A percentile compares a stretch with the other conserved stretches of the same genome.
Evolutionary conservation across 2,329 filamentous ascomycete species (phyloP).

Genomic region (Westerdykella ornata): DNA sequence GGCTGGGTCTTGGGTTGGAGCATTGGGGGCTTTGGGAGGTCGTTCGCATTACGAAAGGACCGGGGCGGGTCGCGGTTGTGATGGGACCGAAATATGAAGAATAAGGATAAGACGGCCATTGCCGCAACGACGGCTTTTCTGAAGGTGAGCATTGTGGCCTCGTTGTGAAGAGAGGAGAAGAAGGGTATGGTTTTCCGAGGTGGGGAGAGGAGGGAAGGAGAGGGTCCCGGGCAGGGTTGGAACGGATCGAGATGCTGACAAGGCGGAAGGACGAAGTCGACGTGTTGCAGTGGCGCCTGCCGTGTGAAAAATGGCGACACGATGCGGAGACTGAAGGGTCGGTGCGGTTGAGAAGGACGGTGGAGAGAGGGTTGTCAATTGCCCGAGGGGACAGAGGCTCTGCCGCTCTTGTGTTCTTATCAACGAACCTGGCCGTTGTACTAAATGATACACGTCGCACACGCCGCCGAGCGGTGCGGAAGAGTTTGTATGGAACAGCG

Average conservation of each 20-base stretch:
- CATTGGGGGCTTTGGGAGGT: conserved; percentile 32
- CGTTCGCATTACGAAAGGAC: conserved; percentile 28
- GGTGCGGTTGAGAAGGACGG: no score
- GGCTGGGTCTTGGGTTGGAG: conserved; percentile 25
- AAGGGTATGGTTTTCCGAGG: not conserved
- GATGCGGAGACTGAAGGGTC: no score
- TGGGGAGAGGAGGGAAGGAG: conserved; percentile 1
- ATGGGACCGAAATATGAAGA: conserved; percentile 62
- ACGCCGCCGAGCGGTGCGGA: no score
- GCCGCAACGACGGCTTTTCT: conserved; percentile 68
- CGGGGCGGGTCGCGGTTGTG: conserved; percentile 38
- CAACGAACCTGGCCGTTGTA: no score
- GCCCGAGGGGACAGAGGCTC: no score
- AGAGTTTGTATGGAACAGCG: no score
- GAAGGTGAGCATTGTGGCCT: conserved; percentile 64
- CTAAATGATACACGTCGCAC: no score
- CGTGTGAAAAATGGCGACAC: no score
- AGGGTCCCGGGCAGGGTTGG: not conserved
- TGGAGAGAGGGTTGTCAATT: no score
- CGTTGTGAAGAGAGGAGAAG: not conserved
- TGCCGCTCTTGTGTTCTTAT: no score
- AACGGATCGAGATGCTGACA: not conserved
- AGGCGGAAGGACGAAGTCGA: not conserved
- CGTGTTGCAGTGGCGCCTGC: no score
- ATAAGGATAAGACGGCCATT: conserved; percentile 59